Percentiles rank a stretch among this genome's conserved stretches.
phyloP scores from a whole-genome alignment of 1,284 basidiomycete genomes.

The Mycena citricolor region DNA sequence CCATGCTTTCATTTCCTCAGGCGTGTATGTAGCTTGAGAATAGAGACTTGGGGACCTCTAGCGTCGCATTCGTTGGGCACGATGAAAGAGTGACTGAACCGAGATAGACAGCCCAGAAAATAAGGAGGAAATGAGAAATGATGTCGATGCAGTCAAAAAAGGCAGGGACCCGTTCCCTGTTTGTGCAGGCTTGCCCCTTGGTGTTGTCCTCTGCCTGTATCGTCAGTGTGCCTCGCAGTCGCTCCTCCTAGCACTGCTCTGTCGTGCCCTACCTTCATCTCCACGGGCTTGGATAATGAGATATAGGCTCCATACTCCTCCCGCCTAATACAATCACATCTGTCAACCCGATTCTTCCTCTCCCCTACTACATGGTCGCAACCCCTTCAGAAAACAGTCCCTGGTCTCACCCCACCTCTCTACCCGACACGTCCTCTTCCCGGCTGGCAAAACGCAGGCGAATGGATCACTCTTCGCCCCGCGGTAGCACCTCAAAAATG shows the following conservation, averaged over 20 bases:
- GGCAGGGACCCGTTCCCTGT: slow-evolving; percentile 2
- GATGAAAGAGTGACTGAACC: too few species aligned
- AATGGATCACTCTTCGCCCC: slow-evolving; percentile 5
- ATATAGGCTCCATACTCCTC: slow-evolving; percentile 31
- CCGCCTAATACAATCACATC: slow-evolving; percentile 20
- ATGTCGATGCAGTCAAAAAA: background rate
- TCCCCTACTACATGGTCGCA: slow-evolving; percentile 15
- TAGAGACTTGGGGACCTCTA: too few species aligned
- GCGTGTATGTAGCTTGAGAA: too few species aligned
- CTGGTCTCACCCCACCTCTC: slow-evolving; percentile 40
- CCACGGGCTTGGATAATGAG: slow-evolving; percentile 40
- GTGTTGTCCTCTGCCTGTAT: slow-evolving; percentile 7
- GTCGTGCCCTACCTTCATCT: slow-evolving; percentile 7
- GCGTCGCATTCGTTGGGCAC: too few species aligned
- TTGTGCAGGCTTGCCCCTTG: background rate
- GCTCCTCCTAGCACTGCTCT: slow-evolving; percentile 16
- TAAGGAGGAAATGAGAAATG: background rate
- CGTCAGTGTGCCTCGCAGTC: slow-evolving; percentile 5
- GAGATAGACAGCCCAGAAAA: background rate
- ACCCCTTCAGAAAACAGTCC: slow-evolving; percentile 31
- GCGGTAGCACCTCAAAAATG: slow-evolving; percentile 22
- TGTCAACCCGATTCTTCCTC: slow-evolving; percentile 25
- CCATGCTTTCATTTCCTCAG: slow-evolving; percentile 6
- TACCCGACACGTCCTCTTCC: slow-evolving; percentile 26
- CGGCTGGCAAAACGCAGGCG: slow-evolving; percentile 23